Conservation (phyloP, 495 filamentous ascomycete species). For the Daldinia loculata region DNA sequence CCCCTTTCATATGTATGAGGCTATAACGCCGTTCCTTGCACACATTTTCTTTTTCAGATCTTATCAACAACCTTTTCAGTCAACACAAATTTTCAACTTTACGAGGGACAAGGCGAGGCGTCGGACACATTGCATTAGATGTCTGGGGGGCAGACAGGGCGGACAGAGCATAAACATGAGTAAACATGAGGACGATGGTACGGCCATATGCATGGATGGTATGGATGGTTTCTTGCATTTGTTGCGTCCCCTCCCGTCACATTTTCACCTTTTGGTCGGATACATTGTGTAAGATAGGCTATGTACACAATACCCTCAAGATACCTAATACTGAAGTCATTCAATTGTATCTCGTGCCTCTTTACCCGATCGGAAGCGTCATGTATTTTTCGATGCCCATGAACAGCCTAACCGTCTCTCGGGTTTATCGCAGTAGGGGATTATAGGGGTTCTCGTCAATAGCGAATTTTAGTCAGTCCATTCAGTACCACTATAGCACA, state of each 20-base stretch:
- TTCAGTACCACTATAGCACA: slow-evolving; percentile 24
- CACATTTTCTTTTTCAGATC: slow-evolving; percentile 9
- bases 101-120: slow-evolving; percentile 31
- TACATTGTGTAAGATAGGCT: slow-evolving; percentile 22
- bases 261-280: background rate
- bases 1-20: slow-evolving; percentile 22
- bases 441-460: background rate
- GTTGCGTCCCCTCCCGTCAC: background rate
- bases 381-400: background rate
- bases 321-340: slow-evolving; percentile 26
- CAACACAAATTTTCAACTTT: slow-evolving; percentile 12
- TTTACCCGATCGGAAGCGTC: background rate
- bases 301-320: slow-evolving; percentile 31
- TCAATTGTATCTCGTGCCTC: background rate
- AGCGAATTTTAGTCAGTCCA: background rate
- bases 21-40: background rate
- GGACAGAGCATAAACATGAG: slow-evolving; percentile 34
- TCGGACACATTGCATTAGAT: slow-evolving; percentile 38
- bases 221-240: slow-evolving; percentile 28
- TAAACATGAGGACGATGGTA: slow-evolving; percentile 27
- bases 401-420: background rate
- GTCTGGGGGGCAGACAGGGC: slow-evolving; percentile 29
- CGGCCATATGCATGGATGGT: slow-evolving; percentile 17
- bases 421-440: background rate
- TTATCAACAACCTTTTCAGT: background rate